phyloP scores from a whole-genome alignment of 345 rosid species.

The Dovyalis caffra region DNA sequence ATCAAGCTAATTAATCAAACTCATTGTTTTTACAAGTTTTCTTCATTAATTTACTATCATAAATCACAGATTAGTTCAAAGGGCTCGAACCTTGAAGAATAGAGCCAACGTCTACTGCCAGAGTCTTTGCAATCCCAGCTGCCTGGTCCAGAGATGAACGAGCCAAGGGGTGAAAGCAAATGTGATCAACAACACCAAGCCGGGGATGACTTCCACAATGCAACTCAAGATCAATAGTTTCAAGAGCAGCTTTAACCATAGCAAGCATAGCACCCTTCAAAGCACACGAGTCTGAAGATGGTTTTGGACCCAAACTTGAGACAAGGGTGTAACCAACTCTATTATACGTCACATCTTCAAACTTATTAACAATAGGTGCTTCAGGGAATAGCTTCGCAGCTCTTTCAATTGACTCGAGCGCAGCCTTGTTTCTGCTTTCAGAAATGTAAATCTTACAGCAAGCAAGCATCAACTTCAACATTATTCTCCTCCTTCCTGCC shows the following conservation, averaged over 20 bases:
- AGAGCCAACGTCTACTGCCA: conserved; percentile 68
- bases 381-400: conserved; percentile 65
- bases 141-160: conserved; percentile 57
- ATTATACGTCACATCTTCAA: conserved; percentile 70
- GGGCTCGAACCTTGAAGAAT: conserved; percentile 59
- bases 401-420: conserved; percentile 63
- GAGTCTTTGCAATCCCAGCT: conserved; percentile 58
- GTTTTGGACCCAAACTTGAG: conserved; percentile 39
- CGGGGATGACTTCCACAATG: conserved; percentile 87
- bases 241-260: conserved; percentile 77
- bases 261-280: conserved; percentile 57
- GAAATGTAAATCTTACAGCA: conserved; percentile 89
- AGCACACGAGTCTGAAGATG: conserved; percentile 37
- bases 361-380: conserved; percentile 70
- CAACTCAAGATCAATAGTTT: conserved; percentile 52
- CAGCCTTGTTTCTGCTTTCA: conserved; percentile 65
- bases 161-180: conserved; percentile 83
- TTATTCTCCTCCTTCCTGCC: conserved; percentile 32
- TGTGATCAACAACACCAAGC: conserved; percentile 90
- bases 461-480: conserved; percentile 67
- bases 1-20: not conserved
- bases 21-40: not conserved
- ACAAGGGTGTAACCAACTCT: conserved; percentile 85
- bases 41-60: not conserved
- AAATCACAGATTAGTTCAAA: not conserved